Conservation (phyloP, 1,284 basidiomycete genomes). For the Meira miltonrushii region DNA sequence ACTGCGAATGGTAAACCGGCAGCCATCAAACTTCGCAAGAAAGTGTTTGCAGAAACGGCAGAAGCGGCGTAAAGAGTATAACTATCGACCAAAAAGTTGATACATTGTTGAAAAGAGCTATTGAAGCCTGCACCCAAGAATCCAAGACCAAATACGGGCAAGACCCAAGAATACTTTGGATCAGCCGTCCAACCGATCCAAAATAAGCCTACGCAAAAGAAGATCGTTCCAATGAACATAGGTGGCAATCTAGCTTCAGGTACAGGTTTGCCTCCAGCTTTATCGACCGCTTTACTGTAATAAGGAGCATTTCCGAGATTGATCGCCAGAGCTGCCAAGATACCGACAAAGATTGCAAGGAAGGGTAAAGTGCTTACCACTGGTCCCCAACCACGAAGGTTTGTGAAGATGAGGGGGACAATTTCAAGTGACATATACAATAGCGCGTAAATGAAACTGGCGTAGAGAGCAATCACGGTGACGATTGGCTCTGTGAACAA, state of each 20-base stretch:
- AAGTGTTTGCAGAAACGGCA: slow-evolving; percentile 16
- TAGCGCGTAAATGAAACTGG: slow-evolving; percentile 13
- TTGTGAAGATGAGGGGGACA: slow-evolving; percentile 3
- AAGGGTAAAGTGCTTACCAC: slow-evolving; percentile 11
- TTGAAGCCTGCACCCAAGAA: slow-evolving; percentile 16
- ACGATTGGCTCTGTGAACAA: slow-evolving; percentile 36
- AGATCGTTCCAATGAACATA: slow-evolving; percentile 5
- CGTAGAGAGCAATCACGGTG: slow-evolving; percentile 18
- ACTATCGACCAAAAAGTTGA: slow-evolving; percentile 16
- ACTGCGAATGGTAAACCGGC: slow-evolving; percentile 44
- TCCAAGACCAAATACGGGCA: slow-evolving; percentile 26
- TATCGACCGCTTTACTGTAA: slow-evolving; percentile 12
- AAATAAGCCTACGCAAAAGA: slow-evolving; percentile 52
- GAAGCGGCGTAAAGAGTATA: slow-evolving; percentile 15
- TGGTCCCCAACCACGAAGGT: slow-evolving; percentile 3
- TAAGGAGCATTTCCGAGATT: slow-evolving; percentile 16
- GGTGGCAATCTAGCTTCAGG: slow-evolving; percentile 19
- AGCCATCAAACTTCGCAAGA: slow-evolving; percentile 16
- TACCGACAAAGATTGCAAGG: slow-evolving; percentile 8
- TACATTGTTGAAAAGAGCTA: slow-evolving; percentile 21
- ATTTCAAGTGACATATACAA: slow-evolving; percentile 9
- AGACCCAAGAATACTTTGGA: slow-evolving; percentile 21
- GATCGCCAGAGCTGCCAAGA: slow-evolving; percentile 24
- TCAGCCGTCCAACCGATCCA: slow-evolving; percentile 53
- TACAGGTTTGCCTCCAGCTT: slow-evolving; percentile 19